Evolutionary conservation across 108 stramenopile species (phyloP), one percentile per base, ranked within the genome.

Genomic region (Fragilaria radians): DNA sequence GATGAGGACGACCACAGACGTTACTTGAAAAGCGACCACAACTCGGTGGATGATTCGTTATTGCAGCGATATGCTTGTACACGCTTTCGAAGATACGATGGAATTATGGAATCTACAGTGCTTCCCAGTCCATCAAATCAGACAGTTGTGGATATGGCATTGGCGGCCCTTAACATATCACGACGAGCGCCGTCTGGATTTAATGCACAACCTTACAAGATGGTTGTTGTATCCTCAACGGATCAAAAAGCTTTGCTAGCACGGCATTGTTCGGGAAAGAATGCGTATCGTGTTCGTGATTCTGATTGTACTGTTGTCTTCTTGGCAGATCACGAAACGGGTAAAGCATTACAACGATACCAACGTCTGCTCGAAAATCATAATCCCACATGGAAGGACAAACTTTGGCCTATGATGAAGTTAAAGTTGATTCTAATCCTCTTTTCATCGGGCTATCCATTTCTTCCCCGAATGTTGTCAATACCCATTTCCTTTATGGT

Each of bases 221-320:
- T 89, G 42, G 26, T 96, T 47, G 36, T 96, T 36, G 82, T 96
- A 0, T 62, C 72, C 23, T 71, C 78, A 5, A 53, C 65, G 3
- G 67, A 76, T 32, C 70, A 72, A 33, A 94, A 94, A 61, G 46
- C 67, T 51, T 50, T 32, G 14, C 54, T 93, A 46, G 63, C 88
- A 14, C 60, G 66, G 57, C 88, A 81, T 48, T 89, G 89, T 54
- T 29, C 89, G 19, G 93, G 91, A 21, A 66, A 72, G 36, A 96
- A 96, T 73, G 80, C 68, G 23, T 63, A 93, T 62, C 81, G 93
- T 33, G 91, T 96, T 0, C 86, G 79, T 21, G 93, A 91, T 73
- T 89, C 95, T 0, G 92, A 92, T 65, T 91, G 86, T 56, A 92
- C 93, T 11, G 91, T 80, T 31, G 66, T 96, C 5, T 96, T 96